Evolutionary conservation across 257 asterid species (phyloP), one percentile per base, ranked within the genome.

Genomic region (Nicotiana tabacum): DNA sequence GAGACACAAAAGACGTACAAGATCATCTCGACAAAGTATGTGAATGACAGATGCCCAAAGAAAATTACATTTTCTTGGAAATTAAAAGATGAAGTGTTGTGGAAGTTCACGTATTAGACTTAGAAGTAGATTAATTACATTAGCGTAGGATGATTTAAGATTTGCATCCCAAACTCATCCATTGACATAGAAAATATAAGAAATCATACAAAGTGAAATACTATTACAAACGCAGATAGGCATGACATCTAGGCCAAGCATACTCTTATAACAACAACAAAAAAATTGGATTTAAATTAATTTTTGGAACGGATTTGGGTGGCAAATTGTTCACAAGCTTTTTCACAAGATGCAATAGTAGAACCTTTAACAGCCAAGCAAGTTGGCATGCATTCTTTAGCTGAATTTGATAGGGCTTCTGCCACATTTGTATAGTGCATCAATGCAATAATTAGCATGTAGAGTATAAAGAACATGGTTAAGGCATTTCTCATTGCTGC

Each of bases 351-450:
- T 4, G 4, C 7, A 1, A 48, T 5, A 32, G 84, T 74, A 70
- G 87, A 84, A 5, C 72, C 81, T 1, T 51, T 29, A 2, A 82
- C 81, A 18, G 29, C 17, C 84, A 87, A 37, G 83, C 89, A 87
- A 3, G 82, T 80, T 11, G 89, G 89, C 89, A 87, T 87, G 86
- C 89, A 87, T 1, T 5, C 32, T 55, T 82, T 84, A 1, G 85
- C 86, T 32, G 88, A 87, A 10, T 77, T 81, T 5, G 87, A 55
- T 1, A 82, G 17, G 10, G 53, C 39, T 18, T 27, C 30, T 48
- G 17, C 3, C 62, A 35, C 58, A 13, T 17, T 16, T 35, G 24
- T n/a, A 6, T 1, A 62, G 56, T 29, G 33, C 55, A 70, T 5
- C 12, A 74, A 9, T 46, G 37, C 56, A 9, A 74, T 58, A 6